Evolutionary conservation across 306 rosid species (phyloP).

Genomic region (Ormosia emarginata): DNA sequence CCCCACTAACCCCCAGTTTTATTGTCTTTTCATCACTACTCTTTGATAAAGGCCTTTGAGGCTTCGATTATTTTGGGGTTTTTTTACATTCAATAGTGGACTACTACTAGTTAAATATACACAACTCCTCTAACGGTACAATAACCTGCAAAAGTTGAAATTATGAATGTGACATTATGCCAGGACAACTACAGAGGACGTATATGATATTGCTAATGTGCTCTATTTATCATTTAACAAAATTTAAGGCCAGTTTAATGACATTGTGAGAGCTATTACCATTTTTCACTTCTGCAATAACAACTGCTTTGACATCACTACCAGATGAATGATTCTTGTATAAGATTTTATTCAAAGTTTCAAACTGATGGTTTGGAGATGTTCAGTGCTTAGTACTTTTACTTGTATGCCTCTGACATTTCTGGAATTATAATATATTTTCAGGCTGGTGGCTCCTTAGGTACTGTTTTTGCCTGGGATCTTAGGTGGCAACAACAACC

Average conservation of each 20-base stretch:
- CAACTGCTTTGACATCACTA: not conserved
- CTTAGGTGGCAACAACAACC: conserved; percentile 88
- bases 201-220: conserved; percentile 1
- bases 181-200: not conserved
- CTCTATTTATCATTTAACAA: not conserved
- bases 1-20: not conserved
- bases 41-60: not conserved
- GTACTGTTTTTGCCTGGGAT: conserved; percentile 96
- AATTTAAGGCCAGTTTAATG: not conserved
- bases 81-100: not conserved
- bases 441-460: conserved; percentile 90
- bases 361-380: not conserved
- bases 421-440: conserved; percentile 3
- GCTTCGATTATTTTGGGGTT: not conserved
- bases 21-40: not conserved
- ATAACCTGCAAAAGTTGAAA: not conserved
- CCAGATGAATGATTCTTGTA: not conserved
- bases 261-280: not conserved
- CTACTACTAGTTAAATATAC: not conserved
- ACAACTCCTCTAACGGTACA: not conserved
- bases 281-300: not conserved
- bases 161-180: not conserved
- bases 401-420: conserved; percentile 4
- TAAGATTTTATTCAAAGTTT: not conserved
- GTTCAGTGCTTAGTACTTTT: not conserved